phyloP scores from a whole-genome alignment of 768 basidiomycete species.

The Hypsizygus marmoreus region DNA sequence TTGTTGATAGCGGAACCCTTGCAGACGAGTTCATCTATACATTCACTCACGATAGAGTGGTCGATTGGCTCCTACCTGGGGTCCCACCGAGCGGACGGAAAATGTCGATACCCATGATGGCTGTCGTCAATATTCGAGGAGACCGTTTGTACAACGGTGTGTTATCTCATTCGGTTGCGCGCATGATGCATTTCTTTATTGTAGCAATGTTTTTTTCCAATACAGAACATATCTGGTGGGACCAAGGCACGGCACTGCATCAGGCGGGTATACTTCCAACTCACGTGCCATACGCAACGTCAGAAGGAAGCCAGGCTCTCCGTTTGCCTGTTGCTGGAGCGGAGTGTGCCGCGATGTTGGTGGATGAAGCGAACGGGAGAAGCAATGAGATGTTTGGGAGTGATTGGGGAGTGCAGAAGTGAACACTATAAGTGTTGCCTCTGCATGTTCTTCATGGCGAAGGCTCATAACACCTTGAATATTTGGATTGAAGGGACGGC shows the following conservation, averaged over 20 bases:
- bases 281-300: conserved; percentile 28
- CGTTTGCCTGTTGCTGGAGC: conserved; percentile 40
- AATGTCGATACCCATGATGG: conserved; percentile 52
- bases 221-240: conserved; percentile 52
- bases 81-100: conserved; percentile 54
- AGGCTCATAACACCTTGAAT: no score
- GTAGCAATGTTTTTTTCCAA: not conserved
- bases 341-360: conserved; percentile 36
- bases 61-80: conserved; percentile 54
- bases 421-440: not conserved
- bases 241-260: conserved; percentile 39
- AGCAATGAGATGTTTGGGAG: conserved; percentile 41
- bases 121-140: conserved; percentile 53
- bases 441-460: no score
- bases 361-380: conserved; percentile 35
- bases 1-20: not conserved
- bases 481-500: no score
- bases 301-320: conserved; percentile 22
- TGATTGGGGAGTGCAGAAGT: conserved; percentile 30
- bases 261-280: conserved; percentile 39
- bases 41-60: conserved; percentile 43
- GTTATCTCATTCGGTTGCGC: not conserved
- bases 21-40: conserved; percentile 54
- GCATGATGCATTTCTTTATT: not conserved
- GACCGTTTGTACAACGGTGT: conserved; percentile 39